Conservation (phyloP, 2,329 filamentous ascomycete genomes). For the Xylaria digitata region DNA sequence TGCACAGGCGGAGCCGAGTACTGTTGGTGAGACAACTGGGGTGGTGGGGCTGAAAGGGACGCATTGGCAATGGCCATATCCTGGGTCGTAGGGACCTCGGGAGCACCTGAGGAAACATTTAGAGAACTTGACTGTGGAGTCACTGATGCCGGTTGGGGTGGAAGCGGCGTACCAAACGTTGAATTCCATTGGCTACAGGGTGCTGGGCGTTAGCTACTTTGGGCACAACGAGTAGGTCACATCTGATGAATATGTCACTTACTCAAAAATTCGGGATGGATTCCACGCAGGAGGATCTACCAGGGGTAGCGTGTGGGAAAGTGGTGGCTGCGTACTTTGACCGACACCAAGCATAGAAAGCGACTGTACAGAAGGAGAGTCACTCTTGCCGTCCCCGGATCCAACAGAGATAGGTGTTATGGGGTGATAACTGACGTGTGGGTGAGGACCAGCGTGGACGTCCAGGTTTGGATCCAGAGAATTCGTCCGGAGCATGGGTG, state of each 20-base stretch:
- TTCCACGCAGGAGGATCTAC: slow-evolving; percentile 80
- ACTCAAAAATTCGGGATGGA: slow-evolving; percentile 90
- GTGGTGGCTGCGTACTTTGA: slow-evolving; percentile 66
- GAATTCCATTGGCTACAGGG: slow-evolving; percentile 88
- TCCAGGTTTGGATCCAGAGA: slow-evolving; percentile 68
- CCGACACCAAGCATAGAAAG: slow-evolving; percentile 74
- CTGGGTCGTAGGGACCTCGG: slow-evolving; percentile 65
- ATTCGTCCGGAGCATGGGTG: slow-evolving; percentile 57
- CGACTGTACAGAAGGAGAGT: slow-evolving; percentile 78
- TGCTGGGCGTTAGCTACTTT: slow-evolving; percentile 43
- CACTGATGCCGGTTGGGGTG: slow-evolving; percentile 56
- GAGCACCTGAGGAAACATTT: slow-evolving; percentile 64
- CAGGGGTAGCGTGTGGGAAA: slow-evolving; percentile 67
- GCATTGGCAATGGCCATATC: slow-evolving; percentile 62
- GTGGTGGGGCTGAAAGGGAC: slow-evolving; percentile 58
- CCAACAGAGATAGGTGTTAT: slow-evolving; percentile 83
- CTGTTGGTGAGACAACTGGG: slow-evolving; percentile 61
- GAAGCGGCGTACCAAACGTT: slow-evolving; percentile 81
- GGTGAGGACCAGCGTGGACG: slow-evolving; percentile 61
- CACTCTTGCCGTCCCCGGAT: slow-evolving; percentile 79
- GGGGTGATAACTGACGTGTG: slow-evolving; percentile 78
- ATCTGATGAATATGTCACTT: slow-evolving; percentile 56
- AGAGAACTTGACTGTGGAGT: slow-evolving; percentile 62
- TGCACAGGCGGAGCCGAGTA: slow-evolving; percentile 66
- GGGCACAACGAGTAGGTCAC: background rate